Conservation (phyloP, 306 rosid species). For the Mucuna pruriens region DNA sequence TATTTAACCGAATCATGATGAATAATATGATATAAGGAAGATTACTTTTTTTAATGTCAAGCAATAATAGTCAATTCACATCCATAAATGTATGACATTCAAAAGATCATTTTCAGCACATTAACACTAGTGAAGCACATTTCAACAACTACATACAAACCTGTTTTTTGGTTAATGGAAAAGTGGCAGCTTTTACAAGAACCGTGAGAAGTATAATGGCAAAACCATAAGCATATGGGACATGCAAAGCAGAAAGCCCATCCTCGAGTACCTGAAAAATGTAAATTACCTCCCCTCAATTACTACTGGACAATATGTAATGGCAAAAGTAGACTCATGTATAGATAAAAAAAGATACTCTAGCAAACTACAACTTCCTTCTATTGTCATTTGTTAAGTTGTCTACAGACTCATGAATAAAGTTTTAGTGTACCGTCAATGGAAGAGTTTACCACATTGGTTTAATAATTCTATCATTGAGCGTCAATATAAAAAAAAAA, state of each 20-base stretch:
- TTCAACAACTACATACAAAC: conserved; percentile 48
- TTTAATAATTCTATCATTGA: background rate
- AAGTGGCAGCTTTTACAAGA: conserved; percentile 85
- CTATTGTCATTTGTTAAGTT: background rate
- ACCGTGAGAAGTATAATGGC: conserved; percentile 90
- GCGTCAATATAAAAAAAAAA: background rate
- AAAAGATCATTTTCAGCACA: conserved; percentile 31
- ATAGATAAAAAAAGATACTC: background rate
- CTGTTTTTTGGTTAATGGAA: conserved; percentile 90
- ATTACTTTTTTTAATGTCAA: conserved; percentile 9
- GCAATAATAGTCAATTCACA: conserved; percentile 8
- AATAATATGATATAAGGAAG: background rate
- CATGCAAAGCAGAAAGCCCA: conserved; percentile 82
- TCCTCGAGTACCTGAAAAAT: conserved; percentile 74
- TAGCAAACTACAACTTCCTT: background rate
- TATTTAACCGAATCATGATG: background rate
- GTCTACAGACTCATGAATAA: background rate
- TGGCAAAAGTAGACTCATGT: background rate
- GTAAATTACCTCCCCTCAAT: conserved; percentile 17
- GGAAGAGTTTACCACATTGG: background rate
- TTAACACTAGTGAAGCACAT: conserved; percentile 6
- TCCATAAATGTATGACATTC: conserved; percentile 13
- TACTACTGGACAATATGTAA: background rate
- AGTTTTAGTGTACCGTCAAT: background rate
- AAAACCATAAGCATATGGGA: conserved; percentile 93